Percentiles rank a stretch among this genome's conserved stretches.
Evolutionary conservation across 2,329 filamentous ascomycete genomes (phyloP).

Genomic region (Polytolypa hystricis): DNA sequence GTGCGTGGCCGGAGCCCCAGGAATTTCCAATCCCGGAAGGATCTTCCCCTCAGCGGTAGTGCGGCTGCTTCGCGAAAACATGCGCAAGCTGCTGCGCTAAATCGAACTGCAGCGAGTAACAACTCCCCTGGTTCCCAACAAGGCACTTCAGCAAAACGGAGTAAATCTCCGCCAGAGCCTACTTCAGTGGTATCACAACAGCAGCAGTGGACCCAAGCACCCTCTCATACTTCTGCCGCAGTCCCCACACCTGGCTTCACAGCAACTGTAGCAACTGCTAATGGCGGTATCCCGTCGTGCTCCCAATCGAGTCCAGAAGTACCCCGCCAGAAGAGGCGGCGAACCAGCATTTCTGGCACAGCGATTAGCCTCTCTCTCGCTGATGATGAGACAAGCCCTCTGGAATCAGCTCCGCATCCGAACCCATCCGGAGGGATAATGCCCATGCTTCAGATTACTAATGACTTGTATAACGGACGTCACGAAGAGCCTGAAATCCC

Average conservation of each 20-base stretch:
- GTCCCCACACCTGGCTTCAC: conserved; percentile 15
- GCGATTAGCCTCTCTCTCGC: conserved; percentile 46
- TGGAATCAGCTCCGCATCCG: conserved; percentile 12
- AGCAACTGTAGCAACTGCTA: conserved; percentile 10
- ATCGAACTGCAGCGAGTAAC: conserved; percentile 21
- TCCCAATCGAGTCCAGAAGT: conserved; percentile 45
- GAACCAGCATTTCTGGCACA: conserved; percentile 26
- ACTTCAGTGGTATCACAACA: conserved; percentile 16
- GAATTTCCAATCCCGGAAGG: conserved; percentile 90
- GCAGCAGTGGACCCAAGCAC: conserved; percentile 24
- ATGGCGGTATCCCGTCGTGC: conserved; percentile 27
- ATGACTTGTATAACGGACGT: not conserved
- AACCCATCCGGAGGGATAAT: not conserved
- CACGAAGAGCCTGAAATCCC: conserved; percentile 2
- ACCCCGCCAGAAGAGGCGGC: conserved; percentile 28
- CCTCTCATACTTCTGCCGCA: conserved; percentile 11
- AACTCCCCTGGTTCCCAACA: conserved; percentile 11
- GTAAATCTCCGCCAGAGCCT: conserved; percentile 10
- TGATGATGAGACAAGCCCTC: conserved; percentile 42
- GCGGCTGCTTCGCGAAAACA: conserved; percentile 69
- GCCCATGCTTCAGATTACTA: conserved; percentile 9
- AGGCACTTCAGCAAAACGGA: conserved; percentile 8
- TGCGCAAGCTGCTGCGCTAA: conserved; percentile 27
- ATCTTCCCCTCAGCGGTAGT: conserved; percentile 74
- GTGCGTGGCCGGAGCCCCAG: conserved; percentile 85